A percentile compares a stretch with the other conserved stretches of the same genome.
These are phyloP conservation scores for Macaranga tanarius DNA, from an alignment of 441 rosid genomes.

Conservation along the genomic window DNA sequence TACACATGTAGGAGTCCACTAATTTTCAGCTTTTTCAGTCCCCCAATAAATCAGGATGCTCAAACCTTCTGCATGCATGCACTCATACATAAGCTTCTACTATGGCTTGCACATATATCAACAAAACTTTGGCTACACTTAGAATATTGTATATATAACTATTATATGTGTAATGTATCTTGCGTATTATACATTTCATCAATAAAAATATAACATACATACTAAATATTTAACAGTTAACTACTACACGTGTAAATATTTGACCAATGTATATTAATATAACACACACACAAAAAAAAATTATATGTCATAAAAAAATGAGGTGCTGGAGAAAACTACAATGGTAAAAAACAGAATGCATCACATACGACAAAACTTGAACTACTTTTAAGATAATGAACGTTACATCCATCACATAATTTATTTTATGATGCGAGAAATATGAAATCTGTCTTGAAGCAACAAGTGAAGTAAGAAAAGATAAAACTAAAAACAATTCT, in stretches of 20 bases:
- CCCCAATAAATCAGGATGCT: background rate
- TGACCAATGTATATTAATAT: too few species aligned
- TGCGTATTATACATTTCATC: too few species aligned
- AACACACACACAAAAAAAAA: too few species aligned
- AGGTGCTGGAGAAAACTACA: too few species aligned
- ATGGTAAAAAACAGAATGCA: too few species aligned
- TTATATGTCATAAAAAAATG: too few species aligned
- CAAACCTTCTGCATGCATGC: slow-evolving; percentile 6
- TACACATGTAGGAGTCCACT: background rate
- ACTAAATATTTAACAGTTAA: too few species aligned
- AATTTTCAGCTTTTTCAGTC: background rate
- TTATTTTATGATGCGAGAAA: background rate
- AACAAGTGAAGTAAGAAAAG: background rate
- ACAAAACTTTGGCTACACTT: too few species aligned
- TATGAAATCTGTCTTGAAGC: slow-evolving; percentile 1
- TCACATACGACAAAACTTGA: background rate
- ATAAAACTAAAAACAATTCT: background rate
- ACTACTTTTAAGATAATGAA: background rate
- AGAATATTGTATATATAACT: too few species aligned
- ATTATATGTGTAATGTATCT: too few species aligned
- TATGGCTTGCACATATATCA: background rate
- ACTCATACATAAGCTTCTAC: background rate
- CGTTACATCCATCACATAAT: background rate
- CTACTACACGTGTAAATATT: too few species aligned
- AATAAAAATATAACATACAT: too few species aligned